phyloP scores from a whole-genome alignment of 2,329 filamentous ascomycete species.

The Penicillium janthinellum region DNA sequence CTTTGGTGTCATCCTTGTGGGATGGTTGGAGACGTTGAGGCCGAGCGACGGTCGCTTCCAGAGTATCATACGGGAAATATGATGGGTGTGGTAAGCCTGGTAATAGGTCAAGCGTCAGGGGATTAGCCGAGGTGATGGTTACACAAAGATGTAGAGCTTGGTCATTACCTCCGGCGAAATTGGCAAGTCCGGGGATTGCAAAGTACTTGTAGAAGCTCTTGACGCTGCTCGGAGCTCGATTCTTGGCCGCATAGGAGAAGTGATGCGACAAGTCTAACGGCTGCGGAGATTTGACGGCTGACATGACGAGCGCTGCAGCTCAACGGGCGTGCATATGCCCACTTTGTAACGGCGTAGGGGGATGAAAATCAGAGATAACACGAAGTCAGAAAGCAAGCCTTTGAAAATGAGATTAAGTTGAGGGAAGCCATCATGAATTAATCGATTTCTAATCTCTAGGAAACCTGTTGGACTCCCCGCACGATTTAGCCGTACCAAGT shows the following conservation, averaged over 20 bases:
- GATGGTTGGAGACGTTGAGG: constrained; percentile 74
- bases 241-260: constrained; percentile 69
- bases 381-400: not conserved
- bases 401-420: not conserved
- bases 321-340: constrained; percentile 21
- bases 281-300: constrained; percentile 35
- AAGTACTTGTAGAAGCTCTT: constrained; percentile 90
- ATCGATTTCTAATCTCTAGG: constrained; percentile 7
- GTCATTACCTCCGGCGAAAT: constrained; percentile 59
- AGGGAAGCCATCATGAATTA: not conserved
- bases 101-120: not conserved
- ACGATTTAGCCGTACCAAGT: constrained; percentile 1
- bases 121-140: not conserved
- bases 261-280: constrained; percentile 80
- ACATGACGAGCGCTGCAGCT: constrained; percentile 19
- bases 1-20: constrained; percentile 53
- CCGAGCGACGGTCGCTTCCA: constrained; percentile 77
- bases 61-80: constrained; percentile 88
- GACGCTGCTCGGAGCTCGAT: constrained; percentile 65
- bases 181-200: constrained; percentile 61
- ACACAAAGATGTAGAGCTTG: not conserved
- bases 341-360: not conserved
- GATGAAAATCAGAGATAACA: not conserved
- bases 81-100: constrained; percentile 75
- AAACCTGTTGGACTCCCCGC: constrained; percentile 2